Percentiles rank a stretch among this genome's conserved stretches.
Conservation (phyloP, 768 basidiomycete genomes). For the Rubroboletus satanas region DNA sequence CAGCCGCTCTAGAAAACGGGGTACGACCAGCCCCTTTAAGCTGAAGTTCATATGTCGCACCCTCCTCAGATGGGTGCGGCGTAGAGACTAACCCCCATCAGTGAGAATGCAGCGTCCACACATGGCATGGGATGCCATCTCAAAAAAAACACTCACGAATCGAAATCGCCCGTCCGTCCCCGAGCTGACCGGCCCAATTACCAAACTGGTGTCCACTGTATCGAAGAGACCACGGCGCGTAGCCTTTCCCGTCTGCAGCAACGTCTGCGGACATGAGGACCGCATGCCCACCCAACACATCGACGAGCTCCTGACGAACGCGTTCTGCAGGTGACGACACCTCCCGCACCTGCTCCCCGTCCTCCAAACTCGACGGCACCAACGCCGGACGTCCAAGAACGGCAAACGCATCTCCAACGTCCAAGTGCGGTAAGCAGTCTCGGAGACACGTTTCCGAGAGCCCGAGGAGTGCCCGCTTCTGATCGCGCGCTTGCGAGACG, state of each 20-base stretch:
- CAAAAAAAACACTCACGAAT: slow-evolving; percentile 50
- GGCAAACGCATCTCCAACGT: slow-evolving; percentile 79
- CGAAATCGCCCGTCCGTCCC: slow-evolving; percentile 93
- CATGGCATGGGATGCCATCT: background rate
- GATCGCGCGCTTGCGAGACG: slow-evolving; percentile 46
- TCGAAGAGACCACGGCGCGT: slow-evolving; percentile 74
- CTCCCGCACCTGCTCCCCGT: slow-evolving; percentile 24
- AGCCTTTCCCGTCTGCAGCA: slow-evolving; percentile 32
- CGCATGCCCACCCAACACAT: slow-evolving; percentile 76
- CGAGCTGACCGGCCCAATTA: slow-evolving; percentile 88
- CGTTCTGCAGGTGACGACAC: slow-evolving; percentile 33
- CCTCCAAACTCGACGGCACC: slow-evolving; percentile 23
- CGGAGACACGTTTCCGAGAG: slow-evolving; percentile 62
- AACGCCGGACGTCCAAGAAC: slow-evolving; percentile 61
- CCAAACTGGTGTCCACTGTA: slow-evolving; percentile 94
- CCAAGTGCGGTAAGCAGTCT: slow-evolving; percentile 80
- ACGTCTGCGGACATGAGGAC: slow-evolving; percentile 48
- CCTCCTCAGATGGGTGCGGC: slow-evolving; percentile 56
- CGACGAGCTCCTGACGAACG: slow-evolving; percentile 68
- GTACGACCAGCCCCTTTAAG: slow-evolving; percentile 94
- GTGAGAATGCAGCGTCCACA: slow-evolving; percentile 1
- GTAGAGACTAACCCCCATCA: slow-evolving; percentile 57
- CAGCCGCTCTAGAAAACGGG: slow-evolving; percentile 88
- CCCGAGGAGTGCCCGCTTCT: slow-evolving; percentile 60
- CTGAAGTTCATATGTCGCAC: slow-evolving; percentile 75